Evolutionary conservation across 108 stramenopile species (phyloP), one percentile per base, ranked within the genome.

Genomic region (Hondaea fermentalgiana): DNA sequence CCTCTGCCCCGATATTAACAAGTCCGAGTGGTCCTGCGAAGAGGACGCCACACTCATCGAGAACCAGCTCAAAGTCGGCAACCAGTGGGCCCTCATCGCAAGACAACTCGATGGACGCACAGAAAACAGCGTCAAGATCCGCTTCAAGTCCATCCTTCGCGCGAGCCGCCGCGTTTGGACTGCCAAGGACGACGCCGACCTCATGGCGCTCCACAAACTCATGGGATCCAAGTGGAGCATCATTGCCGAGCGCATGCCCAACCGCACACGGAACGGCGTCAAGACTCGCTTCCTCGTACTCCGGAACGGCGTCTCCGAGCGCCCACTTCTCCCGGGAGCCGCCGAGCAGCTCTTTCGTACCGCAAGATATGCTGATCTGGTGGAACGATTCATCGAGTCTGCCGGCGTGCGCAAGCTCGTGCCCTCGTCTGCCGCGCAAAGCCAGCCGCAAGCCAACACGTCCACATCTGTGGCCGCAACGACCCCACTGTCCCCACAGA

Each of bases 11-110:
- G 88, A 58, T 19, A 44, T 94, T 19, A 93, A 60, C 53, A 91
- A 92, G 69, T 47, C 88, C 21, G 90, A 92, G 44, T 94, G 92
- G 91, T 91, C 93, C 23, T 25, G 23, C 4, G 93, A 90, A 55
- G 93, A 94, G 72, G 93, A 93, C 55, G 87, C 47, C 14, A 88
- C 92, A 44, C 72, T 94, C 53, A 16, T 97, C 8, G 55, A 59
- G 43, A 55, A 44, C 14, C 88, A 90, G 55, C 57, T 69, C 28
- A 49, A 51, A 8, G 28, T 89, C 59, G 92, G 92, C 45, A 91
- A 89, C 47, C 88, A 23, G 57, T 92, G 91, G 91, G 88, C 89
- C 5, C 43, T 53, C 29, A 89, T 92, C 87, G 91, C 91, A 29
- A 25, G 71, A 42, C 89, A 29, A 43, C 58, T 92, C 16, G 87